Conservation (phyloP, 345 rosid genomes). For the Salix exigua region DNA sequence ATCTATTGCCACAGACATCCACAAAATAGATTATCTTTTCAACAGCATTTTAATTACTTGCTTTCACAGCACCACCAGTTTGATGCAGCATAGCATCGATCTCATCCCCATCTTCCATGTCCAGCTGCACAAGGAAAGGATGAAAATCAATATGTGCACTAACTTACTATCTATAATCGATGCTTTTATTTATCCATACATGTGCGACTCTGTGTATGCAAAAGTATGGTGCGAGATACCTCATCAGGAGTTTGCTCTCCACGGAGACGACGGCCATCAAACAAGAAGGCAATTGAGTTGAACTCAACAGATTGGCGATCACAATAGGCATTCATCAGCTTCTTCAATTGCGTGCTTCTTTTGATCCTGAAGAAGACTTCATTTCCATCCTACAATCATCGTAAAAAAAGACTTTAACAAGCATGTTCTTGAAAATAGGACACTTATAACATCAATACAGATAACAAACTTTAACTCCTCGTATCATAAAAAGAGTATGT, state of each 20-base stretch:
- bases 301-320: constrained; percentile 75
- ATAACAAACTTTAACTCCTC: not conserved
- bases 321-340: constrained; percentile 88
- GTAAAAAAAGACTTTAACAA: not conserved
- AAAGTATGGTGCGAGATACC: constrained; percentile 28
- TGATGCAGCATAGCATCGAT: constrained; percentile 87
- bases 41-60: not conserved
- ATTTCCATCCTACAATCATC: constrained; percentile 60
- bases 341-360: constrained; percentile 80
- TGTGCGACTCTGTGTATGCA: not conserved
- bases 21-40: not conserved
- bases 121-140: constrained; percentile 39
- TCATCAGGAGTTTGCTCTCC: constrained; percentile 85
- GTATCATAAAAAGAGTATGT: not conserved
- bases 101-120: constrained; percentile 90
- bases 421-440: not conserved
- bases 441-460: not conserved
- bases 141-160: not conserved
- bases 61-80: constrained; percentile 46
- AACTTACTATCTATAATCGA: not conserved
- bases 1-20: not conserved
- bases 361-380: constrained; percentile 86
- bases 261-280: constrained; percentile 83
- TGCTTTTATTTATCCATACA: not conserved
- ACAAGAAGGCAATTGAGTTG: constrained; percentile 75